A percentile compares a stretch with the other conserved stretches of the same genome.
phyloP scores from a whole-genome alignment of 106 monocot genomes.

The Allium fistulosum region DNA sequence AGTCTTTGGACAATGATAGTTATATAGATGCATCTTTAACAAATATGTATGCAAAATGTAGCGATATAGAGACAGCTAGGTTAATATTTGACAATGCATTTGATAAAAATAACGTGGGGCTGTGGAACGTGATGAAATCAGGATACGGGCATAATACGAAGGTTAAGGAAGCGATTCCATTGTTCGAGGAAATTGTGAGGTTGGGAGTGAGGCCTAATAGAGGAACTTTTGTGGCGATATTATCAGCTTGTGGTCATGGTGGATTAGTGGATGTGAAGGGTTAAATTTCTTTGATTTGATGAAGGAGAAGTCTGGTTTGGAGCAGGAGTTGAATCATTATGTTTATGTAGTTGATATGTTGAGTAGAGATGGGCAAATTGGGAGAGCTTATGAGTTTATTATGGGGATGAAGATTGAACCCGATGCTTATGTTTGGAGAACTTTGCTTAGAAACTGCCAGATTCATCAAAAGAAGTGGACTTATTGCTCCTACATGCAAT shows the following conservation, averaged over 20 bases:
- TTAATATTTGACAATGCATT: conserved; percentile 32
- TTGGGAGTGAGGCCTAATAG: conserved; percentile 3
- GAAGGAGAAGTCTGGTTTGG: conserved; percentile 10
- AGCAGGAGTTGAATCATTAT: conserved; percentile 10
- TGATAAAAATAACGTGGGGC: conserved; percentile 42
- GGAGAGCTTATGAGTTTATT: conserved; percentile 8
- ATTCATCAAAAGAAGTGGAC: conserved; percentile 10
- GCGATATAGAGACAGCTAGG: conserved; percentile 29
- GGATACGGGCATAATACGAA: conserved; percentile 44
- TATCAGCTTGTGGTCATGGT: conserved; percentile 21
- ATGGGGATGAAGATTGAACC: conserved; percentile 12
- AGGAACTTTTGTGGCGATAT: conserved; percentile 18
- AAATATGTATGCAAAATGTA: conserved; percentile 57
- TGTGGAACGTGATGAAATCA: conserved; percentile 51
- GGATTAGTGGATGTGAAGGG: conserved; percentile 13
- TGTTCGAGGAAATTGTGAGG: conserved; percentile 33
- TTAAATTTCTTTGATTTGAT: conserved; percentile 12
- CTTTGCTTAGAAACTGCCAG: conserved; percentile 29
- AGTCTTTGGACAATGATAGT: conserved; percentile 13
- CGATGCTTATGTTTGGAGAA: conserved; percentile 5
- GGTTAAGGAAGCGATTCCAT: conserved; percentile 26
- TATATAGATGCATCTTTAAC: conserved; percentile 47
- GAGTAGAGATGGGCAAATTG: conserved; percentile 14
- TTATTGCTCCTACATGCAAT: too few relatives aligned
- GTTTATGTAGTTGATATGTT: conserved; percentile 15